Evolutionary conservation across 2,329 filamentous ascomycete species (phyloP), one percentile per base, ranked within the genome.

Genomic region (Didymella sp.): DNA sequence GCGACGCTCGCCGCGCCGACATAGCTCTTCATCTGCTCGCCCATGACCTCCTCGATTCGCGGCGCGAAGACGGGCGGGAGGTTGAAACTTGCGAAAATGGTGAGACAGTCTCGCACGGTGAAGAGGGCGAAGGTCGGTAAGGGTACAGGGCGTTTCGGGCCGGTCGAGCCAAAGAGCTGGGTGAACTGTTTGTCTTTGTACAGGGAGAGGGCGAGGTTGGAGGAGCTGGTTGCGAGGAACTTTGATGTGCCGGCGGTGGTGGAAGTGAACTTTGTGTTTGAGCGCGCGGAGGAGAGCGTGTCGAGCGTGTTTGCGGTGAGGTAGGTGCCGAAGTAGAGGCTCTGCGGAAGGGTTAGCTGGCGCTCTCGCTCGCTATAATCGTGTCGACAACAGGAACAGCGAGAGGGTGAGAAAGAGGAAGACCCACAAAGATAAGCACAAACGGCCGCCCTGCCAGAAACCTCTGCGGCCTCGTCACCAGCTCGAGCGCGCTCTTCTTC

Each of bases 11-110:
- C 73, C 2, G 72, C 70, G 5, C 66, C 79, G 15, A 86, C 78
- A 28, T 87, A 75, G 60, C 84, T 84, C 53, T 82, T 80, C 25
- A 81, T 79, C 17, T 82, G 77, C 13, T 83, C 62, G 38, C 54
- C 40, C 61, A 76, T 67, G 13, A 56, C 71, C 27, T 31, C 7
- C 4, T 77, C 85, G 19, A 96, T 79, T 6, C 80, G 76, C 0
- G 92, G 91, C 0, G 90, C 91, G 9, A 97, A 81, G 2, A 95
- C 71, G 0, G 91, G 85, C 0, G 94, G 94, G 2, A 96, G 80
- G 73, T 97, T 97, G 83, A 97, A 98, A 12, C 87, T 91, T 4
- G 92, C 92, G 75, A 96, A 96, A 68, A 96, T 92, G 48, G 93
- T 96, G 60, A 96, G 79, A 77, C 89, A 91, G 78, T 97, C 93